phyloP scores from a whole-genome alignment of 371 early-diverging fungal species.

The Vairimorpha necatrix region DNA sequence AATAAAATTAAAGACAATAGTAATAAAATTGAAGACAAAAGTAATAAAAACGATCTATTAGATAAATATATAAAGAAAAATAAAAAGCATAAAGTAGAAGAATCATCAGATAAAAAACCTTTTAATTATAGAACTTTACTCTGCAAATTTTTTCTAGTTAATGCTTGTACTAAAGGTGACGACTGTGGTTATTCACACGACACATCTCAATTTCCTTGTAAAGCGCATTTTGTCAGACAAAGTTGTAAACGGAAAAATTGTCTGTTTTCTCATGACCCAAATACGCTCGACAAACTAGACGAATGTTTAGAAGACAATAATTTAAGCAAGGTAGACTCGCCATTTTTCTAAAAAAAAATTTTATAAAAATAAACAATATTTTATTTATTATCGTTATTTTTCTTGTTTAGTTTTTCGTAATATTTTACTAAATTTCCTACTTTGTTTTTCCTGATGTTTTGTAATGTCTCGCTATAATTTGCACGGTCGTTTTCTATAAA shows the following conservation, averaged over 20 bases:
- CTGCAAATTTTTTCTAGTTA: conserved; percentile 63
- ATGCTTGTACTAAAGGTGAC: conserved; percentile 61
- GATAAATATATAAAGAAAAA: too few relatives aligned
- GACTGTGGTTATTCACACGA: conserved; percentile 63
- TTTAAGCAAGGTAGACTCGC: neutral
- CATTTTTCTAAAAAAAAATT: neutral
- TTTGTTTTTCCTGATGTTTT: conserved; percentile 24
- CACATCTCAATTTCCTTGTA: conserved; percentile 61
- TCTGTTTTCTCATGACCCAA: conserved; percentile 60
- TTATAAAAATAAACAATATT: neutral
- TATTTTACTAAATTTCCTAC: conserved; percentile 34
- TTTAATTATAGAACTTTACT: conserved; percentile 56
- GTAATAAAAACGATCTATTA: too few relatives aligned
- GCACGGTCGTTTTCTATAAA: conserved; percentile 2
- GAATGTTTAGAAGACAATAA: conserved; percentile 23
- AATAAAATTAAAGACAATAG: too few relatives aligned
- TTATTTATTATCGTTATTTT: conserved; percentile 8
- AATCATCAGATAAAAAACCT: neutral
- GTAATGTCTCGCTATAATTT: conserved; percentile 4
- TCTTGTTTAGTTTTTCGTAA: conserved; percentile 25
- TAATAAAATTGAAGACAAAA: too few relatives aligned
- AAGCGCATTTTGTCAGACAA: conserved; percentile 55
- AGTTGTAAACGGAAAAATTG: conserved; percentile 62
- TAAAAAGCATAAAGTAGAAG: too few relatives aligned
- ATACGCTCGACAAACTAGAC: conserved; percentile 43